Evolutionary conservation across 768 basidiomycete species (phyloP), one percentile per base, ranked within the genome.

Genomic region (Amanita muscaria): DNA sequence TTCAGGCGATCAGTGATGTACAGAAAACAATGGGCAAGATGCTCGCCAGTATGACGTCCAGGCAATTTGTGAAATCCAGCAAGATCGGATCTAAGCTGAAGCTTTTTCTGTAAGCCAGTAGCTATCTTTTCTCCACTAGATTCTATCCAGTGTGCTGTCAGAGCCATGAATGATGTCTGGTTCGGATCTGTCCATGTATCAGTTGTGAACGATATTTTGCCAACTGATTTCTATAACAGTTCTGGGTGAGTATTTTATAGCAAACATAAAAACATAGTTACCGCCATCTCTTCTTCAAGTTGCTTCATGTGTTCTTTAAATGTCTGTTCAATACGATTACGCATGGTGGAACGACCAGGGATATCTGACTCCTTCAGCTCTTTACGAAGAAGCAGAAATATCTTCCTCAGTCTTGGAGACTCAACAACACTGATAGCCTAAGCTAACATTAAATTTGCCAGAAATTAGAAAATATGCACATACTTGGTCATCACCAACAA

Each of bases 141-240:
- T 40, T 67, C 41, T 27, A 69, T 61, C 65, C 64, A 73, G 42
- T 71, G 70, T 1, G 60, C 65, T 2, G 68, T 72, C 0, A 69
- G 58, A 9, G 65, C 70, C 65, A 71, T 69, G 50, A 56, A 71
- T 9, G 68, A 58, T 0, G 34, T 22, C 7, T 61, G 51, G 34
- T 67, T 64, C 4, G 51, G 48, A 36, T 70, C 65, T 8, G 60
- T 51, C 70, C 68, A 69, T 11, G 61, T 24, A 48, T 68, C 66
- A 25, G 51, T 63, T 0, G 69, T 69, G 2, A 55, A 43, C 1
- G 64, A 69, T 1, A 69, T 56, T 42, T 59, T 63, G n/a, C 64
- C 61, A 15, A 60, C 29, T 7, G 60, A 45, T 31, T 51, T 39
- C 64, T 65, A 46, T n/a, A 39, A 42, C n/a, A n/a, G n/a, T n/a